Evolutionary conservation across 768 basidiomycete genomes (phyloP).

Genomic region (Auricularia auricula-judae): DNA sequence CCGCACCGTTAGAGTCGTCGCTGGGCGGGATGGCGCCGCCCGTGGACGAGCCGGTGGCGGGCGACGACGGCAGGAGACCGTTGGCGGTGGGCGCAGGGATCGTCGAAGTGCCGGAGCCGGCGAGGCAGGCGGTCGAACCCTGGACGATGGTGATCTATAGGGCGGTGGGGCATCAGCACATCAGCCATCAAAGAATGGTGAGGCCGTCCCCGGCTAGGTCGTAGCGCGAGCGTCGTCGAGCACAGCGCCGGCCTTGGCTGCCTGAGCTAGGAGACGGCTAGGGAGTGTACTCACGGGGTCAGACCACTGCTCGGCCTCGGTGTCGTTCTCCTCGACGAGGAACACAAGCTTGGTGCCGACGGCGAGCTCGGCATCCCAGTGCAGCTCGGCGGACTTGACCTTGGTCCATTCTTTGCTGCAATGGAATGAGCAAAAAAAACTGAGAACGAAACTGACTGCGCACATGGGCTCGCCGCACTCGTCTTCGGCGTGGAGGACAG

Average conservation of each 20-base stretch:
- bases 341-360: background rate
- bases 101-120: background rate
- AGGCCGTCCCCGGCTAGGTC: background rate
- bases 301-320: background rate
- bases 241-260: background rate
- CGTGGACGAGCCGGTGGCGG: background rate
- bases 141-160: too few relatives aligned
- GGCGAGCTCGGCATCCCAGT: background rate
- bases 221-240: background rate
- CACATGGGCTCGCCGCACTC: background rate
- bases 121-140: background rate
- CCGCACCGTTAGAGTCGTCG: background rate
- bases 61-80: background rate
- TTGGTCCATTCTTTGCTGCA: background rate
- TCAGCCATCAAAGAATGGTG: too few relatives aligned
- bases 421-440: background rate
- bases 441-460: background rate
- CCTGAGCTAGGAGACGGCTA: background rate
- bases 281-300: background rate
- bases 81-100: background rate
- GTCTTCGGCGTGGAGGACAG: background rate
- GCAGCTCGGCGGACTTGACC: background rate
- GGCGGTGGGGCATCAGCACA: too few relatives aligned
- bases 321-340: slow-evolving; percentile 1
- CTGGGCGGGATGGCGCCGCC: background rate